Evolutionary conservation across 352 stramenopile genomes (phyloP).

Genomic region (Phytopythium boreale): DNA sequence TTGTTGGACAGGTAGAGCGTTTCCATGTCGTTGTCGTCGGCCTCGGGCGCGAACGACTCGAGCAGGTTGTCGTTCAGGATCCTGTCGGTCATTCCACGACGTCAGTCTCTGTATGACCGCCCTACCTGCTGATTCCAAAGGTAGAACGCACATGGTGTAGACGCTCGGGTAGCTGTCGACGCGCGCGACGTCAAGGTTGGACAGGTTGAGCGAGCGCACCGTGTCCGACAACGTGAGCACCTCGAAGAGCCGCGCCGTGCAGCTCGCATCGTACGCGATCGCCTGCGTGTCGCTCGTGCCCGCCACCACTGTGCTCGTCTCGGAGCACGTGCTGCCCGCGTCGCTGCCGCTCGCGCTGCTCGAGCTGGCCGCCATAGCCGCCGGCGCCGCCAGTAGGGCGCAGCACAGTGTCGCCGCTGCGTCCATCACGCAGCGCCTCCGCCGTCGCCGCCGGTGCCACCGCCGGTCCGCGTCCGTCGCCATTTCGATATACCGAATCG

Average conservation of each 20-base stretch:
- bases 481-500: not conserved
- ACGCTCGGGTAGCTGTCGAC: conserved; percentile 53
- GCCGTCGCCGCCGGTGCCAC: not conserved
- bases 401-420: not conserved
- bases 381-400: not conserved
- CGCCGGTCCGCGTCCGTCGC: not conserved
- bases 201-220: conserved; percentile 60
- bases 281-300: conserved; percentile 32
- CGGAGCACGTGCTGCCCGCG: conserved; percentile 16
- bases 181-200: conserved; percentile 42
- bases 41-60: conserved; percentile 36
- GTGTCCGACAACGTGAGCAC: conserved; percentile 27
- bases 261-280: conserved; percentile 50
- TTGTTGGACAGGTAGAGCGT: conserved; percentile 50
- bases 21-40: conserved; percentile 51
- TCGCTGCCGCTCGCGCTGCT: not conserved
- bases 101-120: not conserved
- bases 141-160: conserved; percentile 36
- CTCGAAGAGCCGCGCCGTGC: conserved; percentile 36
- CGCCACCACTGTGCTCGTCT: conserved; percentile 41
- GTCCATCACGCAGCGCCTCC: not conserved
- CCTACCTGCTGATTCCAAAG: not conserved
- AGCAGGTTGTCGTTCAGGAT: conserved; percentile 56
- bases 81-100: conserved; percentile 6
- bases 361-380: not conserved